Evolutionary conservation across 495 filamentous ascomycete genomes (phyloP).

Genomic region (Ramalina intermedia): DNA sequence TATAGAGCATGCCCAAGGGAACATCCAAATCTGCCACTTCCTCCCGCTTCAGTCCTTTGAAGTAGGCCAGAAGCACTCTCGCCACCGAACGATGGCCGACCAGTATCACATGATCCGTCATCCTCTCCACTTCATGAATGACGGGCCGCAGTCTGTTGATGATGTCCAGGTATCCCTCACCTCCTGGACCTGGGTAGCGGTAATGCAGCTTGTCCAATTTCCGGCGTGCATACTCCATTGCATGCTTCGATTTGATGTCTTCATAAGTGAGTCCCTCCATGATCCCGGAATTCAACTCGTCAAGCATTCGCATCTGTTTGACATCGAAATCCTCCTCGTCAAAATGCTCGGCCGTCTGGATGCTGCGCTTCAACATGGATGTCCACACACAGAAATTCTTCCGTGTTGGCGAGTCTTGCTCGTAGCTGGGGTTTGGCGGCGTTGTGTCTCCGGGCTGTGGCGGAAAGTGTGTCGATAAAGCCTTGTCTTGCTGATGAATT

Average conservation of each 20-base stretch:
- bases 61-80: slow-evolving; percentile 87
- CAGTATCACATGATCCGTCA: slow-evolving; percentile 85
- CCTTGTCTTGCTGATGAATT: slow-evolving; percentile 57
- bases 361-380: slow-evolving; percentile 79
- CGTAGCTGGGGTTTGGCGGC: slow-evolving; percentile 81
- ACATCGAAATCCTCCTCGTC: slow-evolving; percentile 95
- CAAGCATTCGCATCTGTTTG: slow-evolving; percentile 96
- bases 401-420: slow-evolving; percentile 36
- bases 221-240: slow-evolving; percentile 66
- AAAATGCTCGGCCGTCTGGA: slow-evolving; percentile 75
- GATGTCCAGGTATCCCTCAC: slow-evolving; percentile 91
- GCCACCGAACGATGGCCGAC: slow-evolving; percentile 83
- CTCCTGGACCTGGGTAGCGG: slow-evolving; percentile 86
- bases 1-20: slow-evolving; percentile 81
- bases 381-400: slow-evolving; percentile 99
- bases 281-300: slow-evolving; percentile 81
- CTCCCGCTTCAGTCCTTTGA: slow-evolving; percentile 76
- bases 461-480: slow-evolving; percentile 57
- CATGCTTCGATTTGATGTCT: slow-evolving; percentile 60
- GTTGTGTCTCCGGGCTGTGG: slow-evolving; percentile 79
- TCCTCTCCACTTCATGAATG: slow-evolving; percentile 92
- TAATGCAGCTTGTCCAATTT: slow-evolving; percentile 61
- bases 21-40: slow-evolving; percentile 88
- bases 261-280: slow-evolving; percentile 94
- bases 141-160: slow-evolving; percentile 92